Evolutionary conservation across 345 rosid species (phyloP).

Genomic region (Sonneratia alba): DNA sequence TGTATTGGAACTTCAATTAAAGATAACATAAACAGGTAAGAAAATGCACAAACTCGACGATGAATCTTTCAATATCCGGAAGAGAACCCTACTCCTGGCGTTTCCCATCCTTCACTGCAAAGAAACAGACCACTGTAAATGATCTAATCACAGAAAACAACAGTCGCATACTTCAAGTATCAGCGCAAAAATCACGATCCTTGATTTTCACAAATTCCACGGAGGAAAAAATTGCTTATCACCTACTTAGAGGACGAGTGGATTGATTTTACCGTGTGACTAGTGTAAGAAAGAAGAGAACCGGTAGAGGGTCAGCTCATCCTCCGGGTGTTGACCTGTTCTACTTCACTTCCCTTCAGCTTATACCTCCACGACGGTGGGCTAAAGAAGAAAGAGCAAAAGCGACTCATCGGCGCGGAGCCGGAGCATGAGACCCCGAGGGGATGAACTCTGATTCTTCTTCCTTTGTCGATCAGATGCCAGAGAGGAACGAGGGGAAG

Average conservation of each 20-base stretch:
- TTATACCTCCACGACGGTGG: too few species aligned
- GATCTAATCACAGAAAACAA: not conserved
- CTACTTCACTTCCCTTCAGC: not conserved
- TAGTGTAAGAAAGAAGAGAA: too few species aligned
- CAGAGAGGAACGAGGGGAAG: not conserved
- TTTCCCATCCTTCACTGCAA: not conserved
- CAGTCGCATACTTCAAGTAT: not conserved
- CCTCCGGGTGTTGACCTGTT: not conserved
- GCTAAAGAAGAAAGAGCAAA: not conserved
- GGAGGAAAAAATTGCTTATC: not conserved
- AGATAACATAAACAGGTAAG: not conserved
- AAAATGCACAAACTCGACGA: not conserved
- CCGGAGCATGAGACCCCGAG: not conserved
- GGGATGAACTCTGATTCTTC: not conserved
- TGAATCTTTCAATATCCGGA: too few species aligned
- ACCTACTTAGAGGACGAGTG: not conserved
- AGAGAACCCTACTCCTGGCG: not conserved
- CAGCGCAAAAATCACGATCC: not conserved
- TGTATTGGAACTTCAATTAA: not conserved
- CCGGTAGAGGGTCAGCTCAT: too few species aligned
- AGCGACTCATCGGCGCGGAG: not conserved
- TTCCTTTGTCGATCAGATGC: not conserved
- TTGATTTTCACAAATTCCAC: not conserved
- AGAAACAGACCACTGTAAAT: not conserved
- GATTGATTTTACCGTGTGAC: too few species aligned